Base-by-base conservation (phyloP, 208 protist species). In the Porcisia deanei region DNA sequence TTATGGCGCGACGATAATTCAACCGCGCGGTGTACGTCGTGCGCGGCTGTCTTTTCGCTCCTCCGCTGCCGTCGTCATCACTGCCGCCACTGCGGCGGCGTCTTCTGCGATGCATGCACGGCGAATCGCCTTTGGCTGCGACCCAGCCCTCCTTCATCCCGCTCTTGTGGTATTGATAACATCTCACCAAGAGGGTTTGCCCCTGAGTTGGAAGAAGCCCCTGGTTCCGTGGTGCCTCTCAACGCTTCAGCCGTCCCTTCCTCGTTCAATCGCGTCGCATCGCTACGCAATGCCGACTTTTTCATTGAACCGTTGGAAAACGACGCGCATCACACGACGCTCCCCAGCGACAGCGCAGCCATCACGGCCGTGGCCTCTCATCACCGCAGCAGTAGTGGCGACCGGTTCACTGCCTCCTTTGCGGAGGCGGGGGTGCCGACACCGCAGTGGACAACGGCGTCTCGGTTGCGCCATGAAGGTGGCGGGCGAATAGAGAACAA, bases 71-170 rank as follows among this genome's bases (percentile, higher is more conserved):
- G 86, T 16, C 82, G 86, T 7, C 86, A 90, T 59, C 86, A 90
- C 80, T 90, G 86, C 57, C 86, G 86, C 12, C 83, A 85, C 63
- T 90, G 86, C 73, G 86, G 86, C 30, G 45, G 54, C n/a, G 67
- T 90, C 37, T 85, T 87, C 52, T 90, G 86, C 59, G 53, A 61
- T 20, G 41, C 25, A 3, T 90, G 86, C 73, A 78, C 71, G 5
- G 47, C n/a, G 57, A 71, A 80, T 43, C 59, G 52, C 1, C 70
- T 91, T 52, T 91, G 86, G 86, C 83, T 91, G 34, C 64, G 82
- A 7, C 79, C 83, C 7, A 68, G 60, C 30, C 22, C 53, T 10
- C 43, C 12, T 16, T 22, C 16, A 45, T n/a, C 22, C 49, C 34
- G 60, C 37, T 53, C 57, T 43, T 59, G 9, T 52, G 41, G 39